phyloP scores from a whole-genome alignment of 2,329 filamentous ascomycete species.

The Pseudocercospora fuligena region DNA sequence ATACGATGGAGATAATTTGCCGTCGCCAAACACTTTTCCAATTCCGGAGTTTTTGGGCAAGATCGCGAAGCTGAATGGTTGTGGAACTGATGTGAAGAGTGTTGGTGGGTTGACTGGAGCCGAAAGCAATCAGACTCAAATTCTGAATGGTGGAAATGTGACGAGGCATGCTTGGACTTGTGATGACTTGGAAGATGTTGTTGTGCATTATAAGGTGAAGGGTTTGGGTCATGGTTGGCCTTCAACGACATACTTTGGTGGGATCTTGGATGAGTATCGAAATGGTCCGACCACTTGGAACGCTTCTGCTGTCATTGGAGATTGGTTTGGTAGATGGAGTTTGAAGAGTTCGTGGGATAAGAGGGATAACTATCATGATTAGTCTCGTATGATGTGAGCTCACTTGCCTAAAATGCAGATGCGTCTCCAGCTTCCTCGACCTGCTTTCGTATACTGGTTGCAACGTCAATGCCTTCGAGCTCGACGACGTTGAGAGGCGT shows the following conservation, averaged over 20 bases:
- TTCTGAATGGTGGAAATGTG: constrained; percentile 21
- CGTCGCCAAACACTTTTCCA: constrained; percentile 3
- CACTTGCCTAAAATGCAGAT: background rate
- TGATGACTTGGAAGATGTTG: constrained; percentile 9
- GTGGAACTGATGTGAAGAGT: background rate
- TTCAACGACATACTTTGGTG: constrained; percentile 6
- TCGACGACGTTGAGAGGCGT: background rate
- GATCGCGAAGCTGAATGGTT: constrained; percentile 16
- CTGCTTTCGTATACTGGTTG: background rate
- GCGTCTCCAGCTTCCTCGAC: background rate
- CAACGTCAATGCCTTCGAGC: background rate
- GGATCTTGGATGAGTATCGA: constrained; percentile 12
- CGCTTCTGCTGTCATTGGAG: constrained; percentile 4
- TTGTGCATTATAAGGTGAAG: constrained; percentile 20
- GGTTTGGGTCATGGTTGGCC: constrained; percentile 21
- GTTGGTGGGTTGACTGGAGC: background rate
- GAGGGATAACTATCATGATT: background rate
- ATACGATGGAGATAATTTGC: constrained; percentile 40
- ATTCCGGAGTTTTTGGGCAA: constrained; percentile 22
- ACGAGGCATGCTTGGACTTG: constrained; percentile 13
- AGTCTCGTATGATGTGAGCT: background rate
- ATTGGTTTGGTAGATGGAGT: constrained; percentile 10
- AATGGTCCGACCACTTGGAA: constrained; percentile 13
- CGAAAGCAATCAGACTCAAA: constrained; percentile 6
- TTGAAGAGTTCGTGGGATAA: background rate